Evolutionary conservation across 495 filamentous ascomycete species (phyloP), one percentile per base, ranked within the genome.

Genomic region (Bathelium albidoporum): DNA sequence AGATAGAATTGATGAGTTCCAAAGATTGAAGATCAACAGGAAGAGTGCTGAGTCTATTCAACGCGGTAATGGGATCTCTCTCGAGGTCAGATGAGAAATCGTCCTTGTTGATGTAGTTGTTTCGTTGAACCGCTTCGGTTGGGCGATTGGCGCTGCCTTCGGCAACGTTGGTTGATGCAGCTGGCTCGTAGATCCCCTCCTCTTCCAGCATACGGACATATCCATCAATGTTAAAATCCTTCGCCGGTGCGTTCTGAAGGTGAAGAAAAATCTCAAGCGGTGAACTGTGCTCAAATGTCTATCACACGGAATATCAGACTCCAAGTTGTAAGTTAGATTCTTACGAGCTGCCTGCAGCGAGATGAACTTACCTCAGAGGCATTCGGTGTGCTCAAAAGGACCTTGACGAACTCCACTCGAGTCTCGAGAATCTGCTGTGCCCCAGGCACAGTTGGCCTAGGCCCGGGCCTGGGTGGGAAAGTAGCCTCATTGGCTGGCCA

Each of bases 1-100:
- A 64, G 20, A 75, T 61, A 2, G 69, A 66, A 34, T 73, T 78
- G n/a, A 77, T 55, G 31, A 74, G 39, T 58, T 78, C 76, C 16
- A 78, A 64, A 24, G 65, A 70, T 7, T 62, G 59, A 14, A 78
- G 61, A 1, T 69, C 67, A 12, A 76, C 67, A 2, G 76, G 74
- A 2, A 78, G 66, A 41, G 65, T 24, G 55, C 66, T 45, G 62
- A 71, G 31, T 14, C 58, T 32, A 64, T 60, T 16, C 65, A 61
- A 18, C 39, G 65, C 22, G n/a, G 26, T 18, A 65, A 59, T 16
- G 67, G 45, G 49, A 58, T 63, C 32, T 68, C 36, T 1, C 61
- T 69, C 60, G 55, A 70, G 20, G 62, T 61, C 32, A 9, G 5
- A 29, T 5, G 5, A 2, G 9, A 55, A 29, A 29, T 55, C 49